Evolutionary conservation across 2,329 filamentous ascomycete genomes (phyloP), one percentile per base, ranked within the genome.

Genomic region (Elsinoe arachidis): DNA sequence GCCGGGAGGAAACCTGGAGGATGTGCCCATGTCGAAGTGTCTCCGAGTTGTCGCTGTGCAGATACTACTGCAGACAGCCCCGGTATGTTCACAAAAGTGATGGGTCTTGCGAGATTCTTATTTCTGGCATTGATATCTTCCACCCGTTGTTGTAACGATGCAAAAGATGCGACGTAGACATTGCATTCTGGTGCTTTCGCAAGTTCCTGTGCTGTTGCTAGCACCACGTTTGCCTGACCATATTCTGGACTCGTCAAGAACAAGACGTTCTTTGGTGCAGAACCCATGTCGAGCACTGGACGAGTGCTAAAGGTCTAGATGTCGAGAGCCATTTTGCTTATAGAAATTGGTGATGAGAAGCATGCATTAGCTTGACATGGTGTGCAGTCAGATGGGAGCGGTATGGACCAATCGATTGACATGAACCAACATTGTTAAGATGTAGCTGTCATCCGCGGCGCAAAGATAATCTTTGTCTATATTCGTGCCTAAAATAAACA

Each of bases 191-290:
- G n/a, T 34, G 33, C 15, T 19, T 5, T 34, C 10, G 46, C 26
- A 11, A 51, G 26, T 26, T 51, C 12, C 30, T 51, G 46, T 26
- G 46, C 46, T 11, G 46, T 26, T 17, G 46, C 46, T 5, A 51
- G 46, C 19, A 35, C 46, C 12, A 51, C 46, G 11, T 51, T 51
- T 19, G 46, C 46, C 17, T 51, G 46, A 17, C 46, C 46, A 21
- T 51, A 51, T 35, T 51, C 46, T n/a, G 46, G 46, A 21, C 30
- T 51, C 17, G 46, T 51, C 46, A 51, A 35, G 46, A 51, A 51
- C n/a, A 51, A 30, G 21, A 51, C 46, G 15, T 7, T 23, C 17
- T 15, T 21, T 10, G 46, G 46, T 2, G 14, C 46, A 30, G 46
- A 17, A 14, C 26, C 26, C 46, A 51, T 51, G 14, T 11, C 30